phyloP scores from a whole-genome alignment of 1,139 yeast genomes.

The Lodderomyces parapsilosis region DNA sequence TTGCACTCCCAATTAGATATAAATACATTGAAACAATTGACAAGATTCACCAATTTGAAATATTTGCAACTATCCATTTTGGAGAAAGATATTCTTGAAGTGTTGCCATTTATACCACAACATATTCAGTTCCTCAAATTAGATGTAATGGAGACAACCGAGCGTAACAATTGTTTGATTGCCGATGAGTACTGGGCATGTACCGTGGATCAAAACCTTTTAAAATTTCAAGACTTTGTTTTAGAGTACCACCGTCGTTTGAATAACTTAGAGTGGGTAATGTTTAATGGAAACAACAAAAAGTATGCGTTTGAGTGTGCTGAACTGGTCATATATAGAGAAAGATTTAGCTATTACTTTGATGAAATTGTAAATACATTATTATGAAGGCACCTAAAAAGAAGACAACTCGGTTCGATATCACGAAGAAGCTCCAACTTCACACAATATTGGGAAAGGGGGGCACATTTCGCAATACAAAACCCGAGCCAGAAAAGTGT shows the following conservation, averaged over 20 bases:
- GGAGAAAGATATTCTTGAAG: slow-evolving; percentile 11
- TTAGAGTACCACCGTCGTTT: slow-evolving; percentile 13
- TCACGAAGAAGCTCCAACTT: too few species aligned
- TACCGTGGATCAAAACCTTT: slow-evolving; percentile 9
- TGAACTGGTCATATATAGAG: slow-evolving; percentile 12
- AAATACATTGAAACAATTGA: slow-evolving; percentile 6
- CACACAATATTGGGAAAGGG: too few species aligned
- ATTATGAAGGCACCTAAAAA: slow-evolving; percentile 3
- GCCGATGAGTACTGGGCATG: slow-evolving; percentile 13
- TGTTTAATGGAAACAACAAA: slow-evolving; percentile 10
- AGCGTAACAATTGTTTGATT: slow-evolving; percentile 12
- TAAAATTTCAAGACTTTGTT: slow-evolving; percentile 12
- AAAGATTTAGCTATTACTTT: slow-evolving; percentile 14
- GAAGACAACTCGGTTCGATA: too few species aligned
- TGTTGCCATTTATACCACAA: slow-evolving; percentile 7
- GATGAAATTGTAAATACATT: slow-evolving; percentile 11
- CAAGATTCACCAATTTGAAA: slow-evolving; percentile 12
- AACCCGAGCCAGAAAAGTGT: slow-evolving; percentile 23
- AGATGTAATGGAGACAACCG: slow-evolving; percentile 9
- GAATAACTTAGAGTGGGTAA: slow-evolving; percentile 11
- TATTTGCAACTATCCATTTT: slow-evolving; percentile 13
- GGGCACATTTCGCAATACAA: too few species aligned
- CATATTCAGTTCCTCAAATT: slow-evolving; percentile 8
- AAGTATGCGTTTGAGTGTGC: slow-evolving; percentile 13
- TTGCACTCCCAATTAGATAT: background rate